Evolutionary conservation across 768 basidiomycete species (phyloP), one percentile per base, ranked within the genome.

Genomic region (Russula sp.): DNA sequence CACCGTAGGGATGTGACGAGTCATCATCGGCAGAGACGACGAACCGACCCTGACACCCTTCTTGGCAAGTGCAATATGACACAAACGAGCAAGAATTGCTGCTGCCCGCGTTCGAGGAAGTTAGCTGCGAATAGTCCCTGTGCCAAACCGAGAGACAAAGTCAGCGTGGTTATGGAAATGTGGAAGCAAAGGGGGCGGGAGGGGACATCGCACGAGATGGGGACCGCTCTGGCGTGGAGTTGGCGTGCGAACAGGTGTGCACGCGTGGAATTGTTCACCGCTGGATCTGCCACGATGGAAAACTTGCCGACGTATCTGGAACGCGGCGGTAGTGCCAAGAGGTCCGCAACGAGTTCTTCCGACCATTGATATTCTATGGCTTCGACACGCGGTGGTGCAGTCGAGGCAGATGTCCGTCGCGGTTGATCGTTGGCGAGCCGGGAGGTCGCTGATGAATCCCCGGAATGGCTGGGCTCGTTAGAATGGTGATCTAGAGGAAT

Each of bases 281-380:
- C 7, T 5, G 63, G 59, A 38, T 60, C 48, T 3, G 46, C 11
- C 6, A 64, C 16, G 59, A 60, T 22, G 36, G 63, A 64, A 22
- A 64, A 64, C 48, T 40, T 54, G 30, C 63, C 63, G 18, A 64
- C 1, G 46, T 55, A 60, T 28, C 26, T 60, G 36, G 59, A 42
- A 24, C 53, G 38, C 2, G 63, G 53, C 1, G 63, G 59, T 5
- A 55, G 22, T 0, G 22, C 28, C 16, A 22, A n/a, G 53, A 64
- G 46, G 1, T 38, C 36, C 46, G 40, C 22, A 22, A 60, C 14
- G 30, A 64, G 48, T 22, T 64, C 63, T 4, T 49, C 28, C 7
- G 22, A 16, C 63, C 53, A 50, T 50, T 64, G 63, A 24, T 60
- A 60, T 50, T 60, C 59, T 16, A 28, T 48, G 48, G 55, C 5